These are phyloP conservation scores for Nakazawaea wyomingensis DNA, from an alignment of 805 yeast genomes.

Conservation along the genomic window DNA sequence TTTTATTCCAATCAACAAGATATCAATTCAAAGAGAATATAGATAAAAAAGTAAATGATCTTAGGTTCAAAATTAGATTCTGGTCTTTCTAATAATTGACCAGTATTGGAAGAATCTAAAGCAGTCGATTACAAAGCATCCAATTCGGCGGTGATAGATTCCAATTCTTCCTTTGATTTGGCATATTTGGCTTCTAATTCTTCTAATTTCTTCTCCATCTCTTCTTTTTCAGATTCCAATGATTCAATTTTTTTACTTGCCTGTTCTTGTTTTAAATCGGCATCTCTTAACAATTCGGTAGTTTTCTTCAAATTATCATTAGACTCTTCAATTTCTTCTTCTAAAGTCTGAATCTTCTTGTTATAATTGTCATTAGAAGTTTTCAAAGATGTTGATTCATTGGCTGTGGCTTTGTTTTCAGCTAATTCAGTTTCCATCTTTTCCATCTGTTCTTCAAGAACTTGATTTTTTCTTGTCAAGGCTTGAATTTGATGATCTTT, in stretches of 20 bases:
- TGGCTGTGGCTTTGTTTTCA: slow-evolving; percentile 81
- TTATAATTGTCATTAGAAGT: slow-evolving; percentile 86
- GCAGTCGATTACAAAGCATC: slow-evolving; percentile 50
- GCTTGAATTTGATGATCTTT: slow-evolving; percentile 95
- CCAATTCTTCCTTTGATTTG: slow-evolving; percentile 88
- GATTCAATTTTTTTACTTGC: slow-evolving; percentile 91
- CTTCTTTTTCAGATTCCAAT: slow-evolving; percentile 87
- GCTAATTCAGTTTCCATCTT: slow-evolving; percentile 68
- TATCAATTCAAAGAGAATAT: neutral
- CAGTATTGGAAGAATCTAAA: neutral
- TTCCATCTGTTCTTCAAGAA: slow-evolving; percentile 79
- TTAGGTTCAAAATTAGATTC: neutral
- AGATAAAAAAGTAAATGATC: neutral
- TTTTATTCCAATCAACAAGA: too few species aligned
- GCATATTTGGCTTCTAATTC: slow-evolving; percentile 77
- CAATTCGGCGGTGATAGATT: slow-evolving; percentile 93
- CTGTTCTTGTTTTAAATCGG: slow-evolving; percentile 94
- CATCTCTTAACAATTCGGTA: slow-evolving; percentile 88
- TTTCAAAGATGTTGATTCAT: slow-evolving; percentile 83
- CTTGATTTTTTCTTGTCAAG: slow-evolving; percentile 85
- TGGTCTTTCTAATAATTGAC: neutral
- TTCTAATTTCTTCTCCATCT: slow-evolving; percentile 86
- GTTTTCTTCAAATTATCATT: slow-evolving; percentile 90
- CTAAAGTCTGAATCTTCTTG: slow-evolving; percentile 84
- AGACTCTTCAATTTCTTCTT: slow-evolving; percentile 85